These are phyloP conservation scores for Neolecta irregularis DNA, from an alignment of 1,139 yeast species.

Conservation along the genomic window DNA sequence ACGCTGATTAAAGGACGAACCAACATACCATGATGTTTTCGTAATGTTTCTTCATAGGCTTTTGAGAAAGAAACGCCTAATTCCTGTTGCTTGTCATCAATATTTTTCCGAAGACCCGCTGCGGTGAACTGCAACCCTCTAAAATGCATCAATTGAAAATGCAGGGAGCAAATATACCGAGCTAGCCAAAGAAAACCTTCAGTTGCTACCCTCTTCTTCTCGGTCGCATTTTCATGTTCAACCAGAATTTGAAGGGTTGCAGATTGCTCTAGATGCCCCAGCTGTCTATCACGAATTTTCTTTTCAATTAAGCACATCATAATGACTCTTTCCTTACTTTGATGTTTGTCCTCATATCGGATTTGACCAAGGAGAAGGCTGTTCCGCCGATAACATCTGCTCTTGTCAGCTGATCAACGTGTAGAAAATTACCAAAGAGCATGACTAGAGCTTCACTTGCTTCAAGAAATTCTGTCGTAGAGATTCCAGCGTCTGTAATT, in stretches of 20 bases:
- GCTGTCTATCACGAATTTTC: conserved; percentile 53
- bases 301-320: conserved; percentile 8
- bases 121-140: conserved; percentile 83
- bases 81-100: conserved; percentile 46
- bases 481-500: conserved; percentile 43
- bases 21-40: conserved; percentile 67
- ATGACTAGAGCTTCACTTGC: conserved; percentile 76
- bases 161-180: conserved; percentile 17
- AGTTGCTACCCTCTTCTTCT: conserved; percentile 60
- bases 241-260: conserved; percentile 65
- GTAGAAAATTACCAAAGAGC: conserved; percentile 41
- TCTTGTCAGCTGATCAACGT: conserved; percentile 1
- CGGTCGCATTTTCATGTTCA: conserved; percentile 47
- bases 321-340: conserved; percentile 19
- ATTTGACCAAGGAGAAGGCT: conserved; percentile 74
- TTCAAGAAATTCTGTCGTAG: conserved; percentile 60
- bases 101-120: conserved; percentile 68
- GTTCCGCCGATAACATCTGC: conserved; percentile 60
- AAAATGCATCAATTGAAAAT: not conserved
- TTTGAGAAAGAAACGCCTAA: conserved; percentile 65
- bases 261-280: conserved; percentile 47
- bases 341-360: conserved; percentile 79
- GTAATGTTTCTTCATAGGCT: conserved; percentile 64
- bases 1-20: conserved; percentile 72
- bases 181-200: conserved; percentile 84